Percentiles rank a stretch among this genome's conserved stretches.
Conservation (phyloP, 371 early-diverging fungal species). For the Rhizopus arrhizus region DNA sequence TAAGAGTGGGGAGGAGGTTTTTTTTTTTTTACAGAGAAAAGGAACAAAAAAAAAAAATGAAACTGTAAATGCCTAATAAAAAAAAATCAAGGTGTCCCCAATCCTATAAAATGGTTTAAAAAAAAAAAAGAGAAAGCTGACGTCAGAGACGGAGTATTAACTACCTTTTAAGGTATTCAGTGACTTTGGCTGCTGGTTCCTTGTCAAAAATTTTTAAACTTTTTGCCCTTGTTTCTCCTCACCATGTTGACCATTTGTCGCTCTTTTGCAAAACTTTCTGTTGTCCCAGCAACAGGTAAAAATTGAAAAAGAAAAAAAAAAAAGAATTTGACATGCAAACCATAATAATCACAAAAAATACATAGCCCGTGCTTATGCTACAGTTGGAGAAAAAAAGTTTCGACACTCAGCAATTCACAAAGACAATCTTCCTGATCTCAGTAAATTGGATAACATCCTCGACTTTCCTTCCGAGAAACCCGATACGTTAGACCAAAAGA, state of each 20-base stretch:
- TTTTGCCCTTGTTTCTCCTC: slow-evolving; percentile 7
- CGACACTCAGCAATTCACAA: slow-evolving; percentile 32
- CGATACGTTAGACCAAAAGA: slow-evolving; percentile 38
- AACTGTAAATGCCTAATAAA: too few relatives aligned
- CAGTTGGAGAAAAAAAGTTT: slow-evolving; percentile 25
- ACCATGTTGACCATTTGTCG: slow-evolving; percentile 38
- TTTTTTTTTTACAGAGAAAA: background rate
- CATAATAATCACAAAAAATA: too few relatives aligned
- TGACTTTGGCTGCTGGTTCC: slow-evolving; percentile 3
- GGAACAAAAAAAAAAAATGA: background rate
- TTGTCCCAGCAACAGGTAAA: slow-evolving; percentile 15
- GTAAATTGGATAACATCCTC: slow-evolving; percentile 48
- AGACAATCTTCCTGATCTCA: slow-evolving; percentile 39
- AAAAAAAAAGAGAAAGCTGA: background rate
- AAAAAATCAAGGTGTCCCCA: too few relatives aligned
- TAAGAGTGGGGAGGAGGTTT: slow-evolving; percentile 21
- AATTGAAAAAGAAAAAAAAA: background rate
- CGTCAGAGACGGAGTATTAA: background rate
- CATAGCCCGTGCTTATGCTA: slow-evolving; percentile 37
- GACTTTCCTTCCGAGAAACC: slow-evolving; percentile 36
- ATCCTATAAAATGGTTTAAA: background rate
- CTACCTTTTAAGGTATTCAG: background rate
- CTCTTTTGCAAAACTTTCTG: slow-evolving; percentile 31
- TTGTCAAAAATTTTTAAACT: slow-evolving; percentile 16
- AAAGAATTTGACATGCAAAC: slow-evolving; percentile 11